Evolutionary conservation across 1,139 yeast species (phyloP).

Genomic region (Scheffersomyces titani): DNA sequence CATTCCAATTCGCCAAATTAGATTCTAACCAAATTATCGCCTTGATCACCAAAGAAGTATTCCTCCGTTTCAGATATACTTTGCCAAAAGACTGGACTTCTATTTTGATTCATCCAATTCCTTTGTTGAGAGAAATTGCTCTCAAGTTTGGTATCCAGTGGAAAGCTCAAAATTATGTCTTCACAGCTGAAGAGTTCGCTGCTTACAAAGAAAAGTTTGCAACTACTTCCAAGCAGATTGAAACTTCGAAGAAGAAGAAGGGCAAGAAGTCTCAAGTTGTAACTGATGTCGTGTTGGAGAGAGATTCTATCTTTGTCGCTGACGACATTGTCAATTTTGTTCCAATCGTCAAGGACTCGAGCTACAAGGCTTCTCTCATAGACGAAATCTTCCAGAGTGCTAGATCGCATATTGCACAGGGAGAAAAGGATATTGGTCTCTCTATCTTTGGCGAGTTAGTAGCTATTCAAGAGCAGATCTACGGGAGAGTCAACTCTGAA

Average conservation of each 20-base stretch:
- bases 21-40: constrained; percentile 46
- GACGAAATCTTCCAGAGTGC: constrained; percentile 82
- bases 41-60: constrained; percentile 54
- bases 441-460: constrained; percentile 69
- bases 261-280: constrained; percentile 35
- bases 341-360: constrained; percentile 74
- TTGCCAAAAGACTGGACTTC: constrained; percentile 53
- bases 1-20: constrained; percentile 45
- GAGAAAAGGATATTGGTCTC: constrained; percentile 51
- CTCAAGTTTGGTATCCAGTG: constrained; percentile 86
- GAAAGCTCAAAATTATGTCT: constrained; percentile 54
- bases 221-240: constrained; percentile 16
- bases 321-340: constrained; percentile 68
- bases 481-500: constrained; percentile 78
- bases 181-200: constrained; percentile 49
- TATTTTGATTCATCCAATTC: constrained; percentile 34
- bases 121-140: constrained; percentile 72
- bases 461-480: constrained; percentile 76
- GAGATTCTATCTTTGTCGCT: constrained; percentile 48
- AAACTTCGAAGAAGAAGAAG: constrained; percentile 28
- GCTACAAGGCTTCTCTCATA: constrained; percentile 64
- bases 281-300: constrained; percentile 15
- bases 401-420: constrained; percentile 46
- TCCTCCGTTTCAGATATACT: constrained; percentile 59
- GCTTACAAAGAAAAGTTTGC: constrained; percentile 21